Percentiles rank a stretch among this genome's conserved stretches.
These are phyloP conservation scores for Physcomitrellopsis africana DNA, from an alignment of 225 moss, liverwort and hornwort species.

Conservation along the genomic window DNA sequence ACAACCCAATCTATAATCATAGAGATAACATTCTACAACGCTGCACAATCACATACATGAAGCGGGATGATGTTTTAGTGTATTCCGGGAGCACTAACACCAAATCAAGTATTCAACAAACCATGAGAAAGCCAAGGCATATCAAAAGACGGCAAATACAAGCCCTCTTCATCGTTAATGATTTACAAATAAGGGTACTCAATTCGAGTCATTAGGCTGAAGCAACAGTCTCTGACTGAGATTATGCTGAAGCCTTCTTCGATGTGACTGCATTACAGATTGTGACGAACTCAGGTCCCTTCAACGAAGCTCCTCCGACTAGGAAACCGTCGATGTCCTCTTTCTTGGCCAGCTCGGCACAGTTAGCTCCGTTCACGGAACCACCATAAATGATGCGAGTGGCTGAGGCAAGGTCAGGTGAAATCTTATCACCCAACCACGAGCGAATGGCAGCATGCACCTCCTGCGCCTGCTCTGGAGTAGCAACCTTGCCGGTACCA, in stretches of 20 bases:
- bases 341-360: constrained; percentile 71
- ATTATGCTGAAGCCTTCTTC: constrained; percentile 75
- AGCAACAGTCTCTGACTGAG: not conserved
- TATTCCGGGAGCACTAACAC: too few relatives aligned
- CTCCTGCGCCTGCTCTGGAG: constrained; percentile 77
- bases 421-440: constrained; percentile 70
- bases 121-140: too few relatives aligned
- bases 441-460: constrained; percentile 71
- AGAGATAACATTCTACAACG: too few relatives aligned
- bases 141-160: not conserved
- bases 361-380: constrained; percentile 70
- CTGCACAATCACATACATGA: too few relatives aligned
- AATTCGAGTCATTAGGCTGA: constrained; percentile 15
- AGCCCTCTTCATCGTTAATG: constrained; percentile 20
- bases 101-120: too few relatives aligned
- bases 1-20: too few relatives aligned
- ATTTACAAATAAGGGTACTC: constrained; percentile 30
- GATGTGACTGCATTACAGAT: constrained; percentile 77
- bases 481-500: constrained; percentile 81
- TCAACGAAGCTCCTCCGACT: constrained; percentile 80
- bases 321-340: constrained; percentile 86
- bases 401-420: constrained; percentile 50
- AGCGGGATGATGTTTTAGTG: too few relatives aligned
- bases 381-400: constrained; percentile 87
- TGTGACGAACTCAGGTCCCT: constrained; percentile 80